phyloP scores from a whole-genome alignment of 2,329 filamentous ascomycete genomes.

The Exophiala calicioides region DNA sequence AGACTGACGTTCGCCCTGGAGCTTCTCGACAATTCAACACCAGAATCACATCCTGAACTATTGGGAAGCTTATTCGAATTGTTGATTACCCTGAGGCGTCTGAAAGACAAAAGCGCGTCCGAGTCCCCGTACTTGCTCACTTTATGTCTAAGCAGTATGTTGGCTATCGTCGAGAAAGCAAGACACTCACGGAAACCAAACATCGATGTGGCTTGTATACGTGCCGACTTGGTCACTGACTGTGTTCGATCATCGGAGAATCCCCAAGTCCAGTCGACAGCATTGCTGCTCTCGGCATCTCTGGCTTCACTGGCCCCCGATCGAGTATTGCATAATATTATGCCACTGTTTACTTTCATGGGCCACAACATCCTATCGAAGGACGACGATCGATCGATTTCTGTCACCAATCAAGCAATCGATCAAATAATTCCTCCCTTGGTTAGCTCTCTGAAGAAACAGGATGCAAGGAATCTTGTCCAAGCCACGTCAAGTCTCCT shows the following conservation, averaged over 20 bases:
- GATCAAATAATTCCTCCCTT: slow-evolving; percentile 90
- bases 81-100: slow-evolving; percentile 82
- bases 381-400: slow-evolving; percentile 93
- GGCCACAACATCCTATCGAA: slow-evolving; percentile 86
- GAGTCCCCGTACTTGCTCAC: slow-evolving; percentile 90
- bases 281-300: slow-evolving; percentile 81
- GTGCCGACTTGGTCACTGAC: slow-evolving; percentile 88
- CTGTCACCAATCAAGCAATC: slow-evolving; percentile 92
- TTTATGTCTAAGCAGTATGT: slow-evolving; percentile 75
- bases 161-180: slow-evolving; percentile 79
- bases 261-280: slow-evolving; percentile 90
- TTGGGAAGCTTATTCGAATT: slow-evolving; percentile 78
- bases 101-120: slow-evolving; percentile 76
- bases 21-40: slow-evolving; percentile 77
- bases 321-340: slow-evolving; percentile 90
- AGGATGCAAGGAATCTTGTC: slow-evolving; percentile 66
- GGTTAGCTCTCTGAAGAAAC: slow-evolving; percentile 77
- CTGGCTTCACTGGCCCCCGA: slow-evolving; percentile 87
- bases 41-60: slow-evolving; percentile 72
- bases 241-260: slow-evolving; percentile 90
- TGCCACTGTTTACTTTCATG: slow-evolving; percentile 99
- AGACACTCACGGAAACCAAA: slow-evolving; percentile 56
- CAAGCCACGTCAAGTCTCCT: slow-evolving; percentile 84
- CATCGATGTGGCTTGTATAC: slow-evolving; percentile 76
- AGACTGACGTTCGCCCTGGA: slow-evolving; percentile 76